phyloP scores from a whole-genome alignment of 768 basidiomycete genomes.

The Gautieria morchelliformis region DNA sequence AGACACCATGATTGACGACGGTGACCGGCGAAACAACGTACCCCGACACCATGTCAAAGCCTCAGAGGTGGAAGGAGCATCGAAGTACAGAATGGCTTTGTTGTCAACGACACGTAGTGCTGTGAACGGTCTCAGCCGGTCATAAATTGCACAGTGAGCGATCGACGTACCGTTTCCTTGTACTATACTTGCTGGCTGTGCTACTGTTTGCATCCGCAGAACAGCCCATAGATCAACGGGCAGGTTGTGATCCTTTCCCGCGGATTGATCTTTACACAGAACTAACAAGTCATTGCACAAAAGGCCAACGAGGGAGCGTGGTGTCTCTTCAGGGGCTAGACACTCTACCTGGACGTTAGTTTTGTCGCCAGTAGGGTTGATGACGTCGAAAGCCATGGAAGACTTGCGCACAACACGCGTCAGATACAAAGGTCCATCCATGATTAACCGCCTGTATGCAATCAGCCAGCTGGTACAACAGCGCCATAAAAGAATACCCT shows the following conservation, averaged over 20 bases:
- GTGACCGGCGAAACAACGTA: constrained; percentile 22
- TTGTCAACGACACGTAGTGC: constrained; percentile 85
- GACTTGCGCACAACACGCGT: constrained; percentile 89
- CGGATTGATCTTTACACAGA: constrained; percentile 78
- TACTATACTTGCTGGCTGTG: constrained; percentile 83
- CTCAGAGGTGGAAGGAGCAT: constrained; percentile 73
- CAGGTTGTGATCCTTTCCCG: constrained; percentile 64
- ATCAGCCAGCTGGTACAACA: not conserved
- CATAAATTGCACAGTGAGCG: constrained; percentile 2
- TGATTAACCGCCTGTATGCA: constrained; percentile 65
- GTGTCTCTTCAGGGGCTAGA: constrained; percentile 77
- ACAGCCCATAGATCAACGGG: constrained; percentile 94
- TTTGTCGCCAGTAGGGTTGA: constrained; percentile 67
- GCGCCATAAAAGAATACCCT: constrained; percentile 14
- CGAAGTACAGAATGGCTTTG: constrained; percentile 86
- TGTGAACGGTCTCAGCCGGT: constrained; percentile 21
- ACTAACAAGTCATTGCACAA: constrained; percentile 92
- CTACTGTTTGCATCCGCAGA: constrained; percentile 86
- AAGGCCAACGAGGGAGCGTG: constrained; percentile 68
- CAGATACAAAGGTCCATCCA: constrained; percentile 80
- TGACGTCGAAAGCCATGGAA: constrained; percentile 69
- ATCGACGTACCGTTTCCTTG: constrained; percentile 63
- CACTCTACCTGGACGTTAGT: constrained; percentile 85
- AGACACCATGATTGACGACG: not conserved
- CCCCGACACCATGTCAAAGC: constrained; percentile 89